These are phyloP conservation scores for Salix viminalis DNA, from an alignment of 345 rosid species.

Conservation along the genomic window DNA sequence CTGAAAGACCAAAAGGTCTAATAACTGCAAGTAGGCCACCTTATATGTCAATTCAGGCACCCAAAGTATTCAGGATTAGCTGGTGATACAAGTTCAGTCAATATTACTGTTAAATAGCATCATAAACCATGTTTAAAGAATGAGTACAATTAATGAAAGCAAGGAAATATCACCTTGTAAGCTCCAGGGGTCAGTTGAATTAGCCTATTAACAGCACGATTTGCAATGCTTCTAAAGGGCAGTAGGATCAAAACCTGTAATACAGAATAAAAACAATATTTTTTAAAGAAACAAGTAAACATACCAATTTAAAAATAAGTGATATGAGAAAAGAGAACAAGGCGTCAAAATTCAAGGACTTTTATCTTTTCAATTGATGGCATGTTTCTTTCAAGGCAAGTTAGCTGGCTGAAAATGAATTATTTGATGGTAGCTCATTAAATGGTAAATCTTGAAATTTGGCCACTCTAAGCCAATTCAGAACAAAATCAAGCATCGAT, in stretches of 20 bases:
- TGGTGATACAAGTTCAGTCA: neutral
- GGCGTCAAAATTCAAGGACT: neutral
- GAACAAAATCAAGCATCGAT: too few species aligned
- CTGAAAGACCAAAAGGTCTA: neutral
- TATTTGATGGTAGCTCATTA: neutral
- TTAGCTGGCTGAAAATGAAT: neutral
- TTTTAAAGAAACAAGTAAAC: neutral
- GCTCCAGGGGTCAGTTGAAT: slow-evolving; percentile 69
- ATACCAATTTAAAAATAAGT: neutral
- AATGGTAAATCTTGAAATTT: neutral
- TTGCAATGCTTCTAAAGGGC: slow-evolving; percentile 70
- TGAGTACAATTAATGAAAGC: slow-evolving; percentile 6
- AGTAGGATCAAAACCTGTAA: slow-evolving; percentile 70
- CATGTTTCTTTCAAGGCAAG: neutral
- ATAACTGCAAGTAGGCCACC: neutral
- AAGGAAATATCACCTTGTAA: slow-evolving; percentile 52
- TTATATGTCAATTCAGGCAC: neutral
- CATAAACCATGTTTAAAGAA: slow-evolving; percentile 8
- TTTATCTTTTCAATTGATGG: neutral
- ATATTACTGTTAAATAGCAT: neutral
- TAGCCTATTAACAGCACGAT: slow-evolving; percentile 62
- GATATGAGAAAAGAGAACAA: neutral
- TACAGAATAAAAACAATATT: slow-evolving; percentile 9
- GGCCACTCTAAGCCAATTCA: neutral
- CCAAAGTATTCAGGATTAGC: neutral